Percentiles rank a stretch among this genome's conserved stretches.
phyloP scores from a whole-genome alignment of 371 early-diverging fungal genomes.

The Spraguea lophii region DNA sequence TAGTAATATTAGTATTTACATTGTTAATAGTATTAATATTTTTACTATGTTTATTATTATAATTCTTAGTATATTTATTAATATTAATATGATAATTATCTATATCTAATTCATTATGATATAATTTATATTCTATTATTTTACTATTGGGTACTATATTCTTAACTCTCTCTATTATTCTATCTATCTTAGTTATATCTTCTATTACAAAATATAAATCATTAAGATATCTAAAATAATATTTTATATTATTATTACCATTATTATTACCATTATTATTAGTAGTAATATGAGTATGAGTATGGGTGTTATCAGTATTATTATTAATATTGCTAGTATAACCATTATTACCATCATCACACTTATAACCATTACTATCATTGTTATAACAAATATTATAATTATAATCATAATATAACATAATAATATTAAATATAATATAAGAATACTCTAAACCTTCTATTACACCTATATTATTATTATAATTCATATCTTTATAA shows the following conservation, averaged over 20 bases:
- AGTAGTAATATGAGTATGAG: too few relatives aligned
- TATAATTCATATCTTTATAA: conserved; percentile 95
- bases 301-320: neutral
- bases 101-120: neutral
- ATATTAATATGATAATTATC: too few relatives aligned
- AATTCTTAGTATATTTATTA: too few relatives aligned
- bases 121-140: neutral
- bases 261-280: neutral
- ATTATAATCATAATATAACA: conserved; percentile 76
- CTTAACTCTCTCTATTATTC: too few relatives aligned
- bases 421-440: conserved; percentile 89
- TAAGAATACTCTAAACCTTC: conserved; percentile 88
- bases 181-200: too few relatives aligned
- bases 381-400: neutral
- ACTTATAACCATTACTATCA: neutral
- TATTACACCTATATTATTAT: conserved; percentile 78
- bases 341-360: neutral
- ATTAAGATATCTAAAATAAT: neutral
- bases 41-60: too few relatives aligned
- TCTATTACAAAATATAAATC: too few relatives aligned
- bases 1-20: too few relatives aligned
- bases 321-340: neutral
- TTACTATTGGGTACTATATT: too few relatives aligned
- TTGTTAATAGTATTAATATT: too few relatives aligned
- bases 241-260: neutral